Conservation (phyloP, 208 protist species). For the Crithidia acanthocephali region DNA sequence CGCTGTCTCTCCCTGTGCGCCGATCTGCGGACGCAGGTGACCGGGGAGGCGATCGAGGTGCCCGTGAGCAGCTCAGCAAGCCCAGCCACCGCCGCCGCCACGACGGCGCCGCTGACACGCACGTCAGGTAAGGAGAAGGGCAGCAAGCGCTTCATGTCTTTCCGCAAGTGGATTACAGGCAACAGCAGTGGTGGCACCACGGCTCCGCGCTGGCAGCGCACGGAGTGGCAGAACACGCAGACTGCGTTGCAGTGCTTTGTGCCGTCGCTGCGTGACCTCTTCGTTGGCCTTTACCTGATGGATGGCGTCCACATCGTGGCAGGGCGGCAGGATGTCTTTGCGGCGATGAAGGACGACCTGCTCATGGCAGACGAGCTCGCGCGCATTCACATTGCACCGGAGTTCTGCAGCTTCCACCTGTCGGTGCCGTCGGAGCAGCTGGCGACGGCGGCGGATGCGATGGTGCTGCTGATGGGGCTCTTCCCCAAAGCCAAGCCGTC, state of each 20-base stretch:
- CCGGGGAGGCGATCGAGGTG: constrained; percentile 22
- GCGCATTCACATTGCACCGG: constrained; percentile 28
- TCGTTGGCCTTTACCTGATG: constrained; percentile 29
- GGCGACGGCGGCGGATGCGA: constrained; percentile 37
- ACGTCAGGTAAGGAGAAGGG: constrained; percentile 5
- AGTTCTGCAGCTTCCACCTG: constrained; percentile 38
- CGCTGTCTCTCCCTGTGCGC: constrained; percentile 59
- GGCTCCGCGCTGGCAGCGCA: constrained; percentile 23
- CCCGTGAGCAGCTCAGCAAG: background rate
- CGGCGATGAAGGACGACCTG: constrained; percentile 30
- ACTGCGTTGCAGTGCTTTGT: constrained; percentile 29
- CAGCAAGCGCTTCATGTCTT: constrained; percentile 3
- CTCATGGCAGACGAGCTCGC: constrained; percentile 37
- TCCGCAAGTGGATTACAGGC: constrained; percentile 28
- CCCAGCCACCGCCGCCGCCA: background rate
- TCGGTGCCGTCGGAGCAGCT: constrained; percentile 43
- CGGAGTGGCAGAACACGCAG: constrained; percentile 32
- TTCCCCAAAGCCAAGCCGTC: constrained; percentile 1
- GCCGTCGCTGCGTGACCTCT: constrained; percentile 28
- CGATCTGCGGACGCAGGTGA: constrained; percentile 40
- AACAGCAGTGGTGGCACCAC: background rate
- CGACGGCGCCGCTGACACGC: background rate
- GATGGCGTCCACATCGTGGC: constrained; percentile 28
- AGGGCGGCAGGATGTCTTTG: constrained; percentile 34
- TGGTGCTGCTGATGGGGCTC: constrained; percentile 32